These are phyloP conservation scores for Podospora pseudopauciseta DNA, from an alignment of 495 filamentous ascomycete genomes.

Conservation along the genomic window DNA sequence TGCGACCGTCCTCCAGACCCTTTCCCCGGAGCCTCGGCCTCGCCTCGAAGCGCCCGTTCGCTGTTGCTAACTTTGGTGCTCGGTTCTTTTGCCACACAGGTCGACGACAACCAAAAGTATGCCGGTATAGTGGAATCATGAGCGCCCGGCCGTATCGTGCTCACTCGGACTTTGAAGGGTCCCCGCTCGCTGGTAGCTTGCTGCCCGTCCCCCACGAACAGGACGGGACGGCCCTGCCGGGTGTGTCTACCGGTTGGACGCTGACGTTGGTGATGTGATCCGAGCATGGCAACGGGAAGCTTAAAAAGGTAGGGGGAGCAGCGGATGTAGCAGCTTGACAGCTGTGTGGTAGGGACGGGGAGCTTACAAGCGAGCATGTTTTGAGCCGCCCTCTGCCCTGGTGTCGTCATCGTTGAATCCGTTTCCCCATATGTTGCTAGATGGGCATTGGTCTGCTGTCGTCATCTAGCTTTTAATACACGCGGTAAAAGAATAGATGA, in stretches of 20 bases:
- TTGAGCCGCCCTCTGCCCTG: background rate
- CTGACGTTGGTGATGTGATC: constrained; percentile 1
- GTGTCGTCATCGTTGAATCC: background rate
- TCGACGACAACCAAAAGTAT: background rate
- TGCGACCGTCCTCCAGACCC: background rate
- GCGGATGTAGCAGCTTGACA: background rate
- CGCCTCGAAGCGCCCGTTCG: background rate
- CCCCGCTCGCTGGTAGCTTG: background rate
- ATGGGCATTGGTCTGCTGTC: background rate
- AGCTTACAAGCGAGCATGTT: constrained; percentile 2
- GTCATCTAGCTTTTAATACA: background rate
- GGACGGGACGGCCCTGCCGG: constrained; percentile 19
- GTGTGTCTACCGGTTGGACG: constrained; percentile 13
- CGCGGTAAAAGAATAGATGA: background rate
- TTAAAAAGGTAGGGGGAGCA: background rate
- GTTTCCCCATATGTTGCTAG: background rate
- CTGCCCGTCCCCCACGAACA: background rate
- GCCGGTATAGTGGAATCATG: too few relatives aligned
- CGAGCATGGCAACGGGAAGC: background rate
- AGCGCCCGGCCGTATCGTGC: too few relatives aligned
- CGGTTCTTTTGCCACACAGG: background rate
- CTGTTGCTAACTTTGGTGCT: background rate
- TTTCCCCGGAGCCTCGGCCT: background rate
- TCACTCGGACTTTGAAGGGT: background rate
- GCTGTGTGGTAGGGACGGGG: constrained; percentile 3